These are phyloP conservation scores for Phytophthora sp. DNA, from an alignment of 352 stramenopile species.

Conservation along the genomic window DNA sequence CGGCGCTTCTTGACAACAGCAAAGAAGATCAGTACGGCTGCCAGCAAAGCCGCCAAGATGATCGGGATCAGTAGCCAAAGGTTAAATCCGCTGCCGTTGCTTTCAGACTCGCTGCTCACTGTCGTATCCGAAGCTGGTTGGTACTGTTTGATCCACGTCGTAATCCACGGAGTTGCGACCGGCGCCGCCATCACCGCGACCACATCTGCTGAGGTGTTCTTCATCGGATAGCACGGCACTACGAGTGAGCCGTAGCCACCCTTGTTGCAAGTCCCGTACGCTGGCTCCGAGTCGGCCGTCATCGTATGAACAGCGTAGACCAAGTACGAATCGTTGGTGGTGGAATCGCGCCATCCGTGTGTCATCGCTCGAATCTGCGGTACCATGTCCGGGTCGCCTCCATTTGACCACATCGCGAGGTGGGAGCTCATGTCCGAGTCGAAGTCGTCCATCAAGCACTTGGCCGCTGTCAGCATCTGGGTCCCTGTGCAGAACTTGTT, in stretches of 20 bases:
- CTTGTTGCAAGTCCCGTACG: constrained; percentile 36
- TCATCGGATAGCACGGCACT: constrained; percentile 44
- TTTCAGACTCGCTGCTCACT: constrained; percentile 18
- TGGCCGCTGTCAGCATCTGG: constrained; percentile 36
- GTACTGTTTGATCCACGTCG: constrained; percentile 38
- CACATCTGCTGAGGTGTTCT: constrained; percentile 27
- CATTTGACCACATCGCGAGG: constrained; percentile 42
- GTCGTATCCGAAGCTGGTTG: constrained; percentile 13
- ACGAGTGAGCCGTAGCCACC: constrained; percentile 42
- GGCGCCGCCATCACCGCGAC: constrained; percentile 29
- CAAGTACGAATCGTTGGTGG: constrained; percentile 32
- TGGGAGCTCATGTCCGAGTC: constrained; percentile 24
- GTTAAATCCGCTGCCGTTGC: constrained; percentile 19
- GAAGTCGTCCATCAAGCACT: constrained; percentile 41
- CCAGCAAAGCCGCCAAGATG: constrained; percentile 4
- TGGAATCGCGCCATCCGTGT: constrained; percentile 34
- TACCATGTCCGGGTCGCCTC: constrained; percentile 28
- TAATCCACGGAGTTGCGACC: constrained; percentile 28
- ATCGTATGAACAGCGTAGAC: constrained; percentile 40
- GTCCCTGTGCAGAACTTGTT: constrained; percentile 32
- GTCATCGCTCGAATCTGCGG: constrained; percentile 27
- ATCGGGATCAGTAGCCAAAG: constrained; percentile 32
- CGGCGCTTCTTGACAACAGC: constrained; percentile 26
- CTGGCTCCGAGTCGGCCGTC: constrained; percentile 19
- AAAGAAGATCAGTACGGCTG: constrained; percentile 12